Conservation (phyloP, 2,329 filamentous ascomycete species). For the Colletotrichum abscissum region DNA sequence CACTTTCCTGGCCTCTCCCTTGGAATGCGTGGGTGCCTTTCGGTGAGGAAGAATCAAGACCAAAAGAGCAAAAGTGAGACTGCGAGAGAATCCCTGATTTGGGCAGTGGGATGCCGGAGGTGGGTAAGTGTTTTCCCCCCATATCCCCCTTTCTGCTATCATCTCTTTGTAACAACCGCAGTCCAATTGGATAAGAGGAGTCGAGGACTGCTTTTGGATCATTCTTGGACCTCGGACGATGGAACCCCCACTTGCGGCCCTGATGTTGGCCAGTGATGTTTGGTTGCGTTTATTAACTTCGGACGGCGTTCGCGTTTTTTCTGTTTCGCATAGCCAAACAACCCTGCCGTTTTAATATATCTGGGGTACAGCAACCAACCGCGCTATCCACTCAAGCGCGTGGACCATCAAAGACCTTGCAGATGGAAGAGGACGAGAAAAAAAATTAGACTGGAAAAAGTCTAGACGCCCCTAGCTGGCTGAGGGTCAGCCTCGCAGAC, state of each 20-base stretch:
- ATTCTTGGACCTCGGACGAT: constrained; percentile 11
- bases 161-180: constrained; percentile 23
- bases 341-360: constrained; percentile 21
- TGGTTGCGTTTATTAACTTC: constrained; percentile 19
- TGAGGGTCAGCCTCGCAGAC: neutral
- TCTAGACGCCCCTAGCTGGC: neutral
- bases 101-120: neutral
- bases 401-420: neutral
- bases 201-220: too few species aligned
- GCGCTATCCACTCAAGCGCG: neutral
- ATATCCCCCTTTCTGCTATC: neutral
- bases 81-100: neutral
- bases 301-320: constrained; percentile 30
- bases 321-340: constrained; percentile 18
- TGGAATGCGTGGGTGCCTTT: neutral
- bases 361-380: neutral
- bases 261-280: constrained; percentile 5
- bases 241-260: constrained; percentile 3
- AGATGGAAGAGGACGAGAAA: too few species aligned
- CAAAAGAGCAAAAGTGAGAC: too few species aligned
- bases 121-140: neutral
- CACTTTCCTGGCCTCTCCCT: neutral
- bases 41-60: too few species aligned
- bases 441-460: neutral
- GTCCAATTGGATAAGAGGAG: constrained; percentile 11